Base-by-base conservation (phyloP, 2,329 filamentous ascomycete species). In the Paramyrothecium sp. region DNA sequence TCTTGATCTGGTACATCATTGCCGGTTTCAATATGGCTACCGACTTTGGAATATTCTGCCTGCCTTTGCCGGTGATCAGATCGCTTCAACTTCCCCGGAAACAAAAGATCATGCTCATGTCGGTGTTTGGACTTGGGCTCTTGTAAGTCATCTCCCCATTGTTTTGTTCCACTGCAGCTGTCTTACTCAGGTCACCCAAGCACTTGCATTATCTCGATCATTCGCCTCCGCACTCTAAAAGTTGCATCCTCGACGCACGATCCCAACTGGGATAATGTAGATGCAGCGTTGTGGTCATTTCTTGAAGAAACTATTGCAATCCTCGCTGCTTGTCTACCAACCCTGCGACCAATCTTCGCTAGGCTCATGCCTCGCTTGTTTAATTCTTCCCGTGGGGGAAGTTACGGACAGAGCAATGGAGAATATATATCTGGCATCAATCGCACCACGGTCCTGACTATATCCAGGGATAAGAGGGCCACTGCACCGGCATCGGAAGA, bases 1-100 rank as follows among this genome's bases (percentile, higher is more conserved):
- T 71, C 22, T 62, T 67, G 1, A 61, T 71, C n/a, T 71, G 68
- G 67, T 71, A 71, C 54, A 65, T 67, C 30, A 69, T 68, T 0
- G 68, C 69, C 13, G 59, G 56, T 49, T 66, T 67, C 60, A 68
- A 63, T 44, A 61, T 69, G 48, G 63, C 60, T 0, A 70, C 64
- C 10, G 68, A 70, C 30, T 56, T 69, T 26, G 47, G 65, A 47
- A 69, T 70, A 30, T 71, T 69, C 48, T 60, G 56, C 55, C 62
- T 71, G 3, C 68, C 68, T 20, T 23, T 70, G 23, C 68, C 63
- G 0, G 63, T 61, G 4, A 65, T 71, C 3, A 38, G 63, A 13
- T 63, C 62, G 55, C 59, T 71, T 1, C 63, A 65, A 3, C 60
- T 71, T 2, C 61, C 61, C 5, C 51, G 51, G 19, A 65, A 57